phyloP scores from a whole-genome alignment of 2,329 filamentous ascomycete genomes.

The Erysiphe pulchra region DNA sequence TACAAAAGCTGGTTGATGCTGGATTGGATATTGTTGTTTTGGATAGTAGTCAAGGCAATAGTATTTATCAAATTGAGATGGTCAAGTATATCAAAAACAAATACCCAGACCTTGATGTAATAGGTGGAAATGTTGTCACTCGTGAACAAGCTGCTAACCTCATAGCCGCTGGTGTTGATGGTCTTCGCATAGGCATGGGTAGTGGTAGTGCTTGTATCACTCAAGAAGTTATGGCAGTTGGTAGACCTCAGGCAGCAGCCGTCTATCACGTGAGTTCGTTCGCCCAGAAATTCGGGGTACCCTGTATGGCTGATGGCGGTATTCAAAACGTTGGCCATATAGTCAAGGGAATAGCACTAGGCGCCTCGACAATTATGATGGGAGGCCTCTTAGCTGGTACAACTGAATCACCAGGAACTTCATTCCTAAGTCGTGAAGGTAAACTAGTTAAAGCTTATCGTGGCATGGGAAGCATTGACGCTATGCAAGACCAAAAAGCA shows the following conservation, averaged over 20 bases:
- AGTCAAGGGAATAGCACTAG: constrained; percentile 88
- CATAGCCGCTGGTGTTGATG: constrained; percentile 85
- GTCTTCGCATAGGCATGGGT: constrained; percentile 95
- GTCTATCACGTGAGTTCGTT: constrained; percentile 80
- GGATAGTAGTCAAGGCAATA: constrained; percentile 94
- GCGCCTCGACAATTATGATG: constrained; percentile 97
- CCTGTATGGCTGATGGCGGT: constrained; percentile 92
- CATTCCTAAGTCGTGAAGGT: constrained; percentile 85
- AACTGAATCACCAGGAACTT: constrained; percentile 89
- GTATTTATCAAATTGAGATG: constrained; percentile 97
- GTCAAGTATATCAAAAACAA: constrained; percentile 82
- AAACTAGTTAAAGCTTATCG: constrained; percentile 98
- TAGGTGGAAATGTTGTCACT: constrained; percentile 95
- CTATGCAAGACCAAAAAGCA: constrained; percentile 98
- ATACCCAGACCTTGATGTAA: constrained; percentile 71
- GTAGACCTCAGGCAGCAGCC: constrained; percentile 79
- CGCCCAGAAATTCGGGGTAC: constrained; percentile 78
- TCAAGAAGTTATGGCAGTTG: constrained; percentile 98
- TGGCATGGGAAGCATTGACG: constrained; percentile 96
- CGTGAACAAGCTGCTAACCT: constrained; percentile 81
- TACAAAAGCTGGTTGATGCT: constrained; percentile 74
- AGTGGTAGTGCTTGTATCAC: constrained; percentile 96
- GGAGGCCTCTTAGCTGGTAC: constrained; percentile 90
- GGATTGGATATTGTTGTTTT: constrained; percentile 87
- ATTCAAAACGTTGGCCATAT: constrained; percentile 98